These are phyloP conservation scores for Arthrinium puccinioides DNA, from an alignment of 2,329 filamentous ascomycete genomes.

Conservation along the genomic window DNA sequence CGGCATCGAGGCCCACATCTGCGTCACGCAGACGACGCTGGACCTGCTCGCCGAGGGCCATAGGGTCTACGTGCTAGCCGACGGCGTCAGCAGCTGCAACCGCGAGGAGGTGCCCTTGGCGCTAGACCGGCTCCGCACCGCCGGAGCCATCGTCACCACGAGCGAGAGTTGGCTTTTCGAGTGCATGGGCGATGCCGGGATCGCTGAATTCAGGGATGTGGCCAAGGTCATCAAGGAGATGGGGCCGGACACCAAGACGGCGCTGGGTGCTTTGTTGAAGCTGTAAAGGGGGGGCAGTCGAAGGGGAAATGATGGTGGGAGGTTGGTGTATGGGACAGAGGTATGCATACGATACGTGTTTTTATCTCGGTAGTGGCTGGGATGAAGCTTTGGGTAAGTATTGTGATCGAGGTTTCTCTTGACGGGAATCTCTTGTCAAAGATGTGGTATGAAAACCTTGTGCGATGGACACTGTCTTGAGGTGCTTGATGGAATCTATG, in stretches of 20 bases:
- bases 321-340: no score
- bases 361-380: no score
- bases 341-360: no score
- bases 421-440: no score
- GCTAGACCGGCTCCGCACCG: slow-evolving; percentile 64
- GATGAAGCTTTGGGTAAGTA: no score
- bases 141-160: slow-evolving; percentile 73
- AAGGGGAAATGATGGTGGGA: no score
- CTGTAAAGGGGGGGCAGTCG: no score
- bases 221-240: slow-evolving; percentile 74
- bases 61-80: slow-evolving; percentile 77
- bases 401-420: no score
- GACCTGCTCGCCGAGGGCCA: slow-evolving; percentile 72
- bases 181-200: slow-evolving; percentile 72
- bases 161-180: slow-evolving; percentile 91
- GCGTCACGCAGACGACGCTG: slow-evolving; percentile 84
- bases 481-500: no score
- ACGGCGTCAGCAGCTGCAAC: slow-evolving; percentile 87
- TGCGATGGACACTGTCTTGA: no score
- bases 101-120: slow-evolving; percentile 73
- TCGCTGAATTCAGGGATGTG: slow-evolving; percentile 65
- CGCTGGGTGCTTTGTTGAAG: slow-evolving; percentile 60
- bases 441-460: no score
- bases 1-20: slow-evolving; percentile 91
- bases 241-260: slow-evolving; percentile 60